A percentile compares a stretch with the other conserved stretches of the same genome.
phyloP scores from a whole-genome alignment of 345 rosid genomes.

The thale cress (Arabidopsis thaliana) region TAIR10.1 NC_003070.9:12332001-12332500 shows the following conservation, averaged over 20 bases:
- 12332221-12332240: conserved; percentile 79
- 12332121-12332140: conserved; percentile 85
- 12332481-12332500: conserved; percentile 54
- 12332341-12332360: conserved; percentile 69
- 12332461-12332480: conserved; percentile 68
- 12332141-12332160: conserved; percentile 80
- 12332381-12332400: conserved; percentile 91
- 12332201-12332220: conserved; percentile 84
- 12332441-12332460: conserved; percentile 76
- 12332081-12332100: conserved; percentile 67
- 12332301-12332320: conserved; percentile 76
- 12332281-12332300: conserved; percentile 70
- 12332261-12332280: conserved; percentile 90
- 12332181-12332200: conserved; percentile 84
- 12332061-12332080: conserved; percentile 75
- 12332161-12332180: conserved; percentile 79
- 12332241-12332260: conserved; percentile 83
- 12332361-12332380: conserved; percentile 83
- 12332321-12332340: conserved; percentile 78
- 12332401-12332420: conserved; percentile 86
- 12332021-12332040: conserved; percentile 84
- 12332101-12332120: conserved; percentile 79
- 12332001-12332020: conserved; percentile 74
- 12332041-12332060: conserved; percentile 76
- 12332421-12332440: conserved; percentile 79